Percentiles rank a stretch among this genome's conserved stretches.
phyloP scores from a whole-genome alignment of 177 flowering plant genomes.

The Vitis hybrid region DNA sequence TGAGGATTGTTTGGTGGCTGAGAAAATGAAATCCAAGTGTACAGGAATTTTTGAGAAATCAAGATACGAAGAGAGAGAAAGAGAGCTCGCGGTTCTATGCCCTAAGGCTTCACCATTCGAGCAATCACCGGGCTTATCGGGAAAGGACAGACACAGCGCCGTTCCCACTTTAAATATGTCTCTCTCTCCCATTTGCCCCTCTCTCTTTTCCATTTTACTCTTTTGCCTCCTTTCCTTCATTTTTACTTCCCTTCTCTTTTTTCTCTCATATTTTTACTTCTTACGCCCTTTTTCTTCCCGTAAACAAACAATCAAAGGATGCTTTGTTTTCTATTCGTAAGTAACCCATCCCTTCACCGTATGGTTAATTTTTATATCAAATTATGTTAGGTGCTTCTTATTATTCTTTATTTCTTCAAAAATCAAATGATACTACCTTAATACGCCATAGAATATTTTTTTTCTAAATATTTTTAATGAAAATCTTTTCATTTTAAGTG shows the following conservation, averaged over 20 bases:
- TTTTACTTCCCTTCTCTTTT: not conserved
- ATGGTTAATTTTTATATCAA: too few relatives aligned
- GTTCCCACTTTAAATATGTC: conserved; percentile 29
- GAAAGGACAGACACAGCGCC: conserved; percentile 55
- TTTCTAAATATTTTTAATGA: too few relatives aligned
- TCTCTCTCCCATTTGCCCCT: conserved; percentile 10
- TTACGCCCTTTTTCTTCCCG: too few relatives aligned
- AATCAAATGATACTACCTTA: too few relatives aligned
- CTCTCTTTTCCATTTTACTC: not conserved
- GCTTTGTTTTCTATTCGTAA: too few relatives aligned
- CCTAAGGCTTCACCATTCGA: conserved; percentile 35
- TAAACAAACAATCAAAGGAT: too few relatives aligned
- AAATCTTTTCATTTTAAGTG: too few relatives aligned
- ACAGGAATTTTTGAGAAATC: conserved; percentile 13
- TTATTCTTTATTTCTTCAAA: too few relatives aligned
- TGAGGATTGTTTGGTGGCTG: conserved; percentile 14
- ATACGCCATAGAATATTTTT: too few relatives aligned
- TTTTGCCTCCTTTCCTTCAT: not conserved
- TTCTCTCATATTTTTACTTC: not conserved
- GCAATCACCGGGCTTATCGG: conserved; percentile 61
- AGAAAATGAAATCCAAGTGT: conserved; percentile 14
- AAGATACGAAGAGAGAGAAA: conserved; percentile 2
- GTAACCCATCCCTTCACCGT: too few relatives aligned
- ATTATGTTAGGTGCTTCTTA: too few relatives aligned
- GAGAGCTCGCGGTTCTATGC: conserved; percentile 24